Conservation (phyloP, 192 early-diverging fungal species). For the Kappamyces sp. region DNA sequence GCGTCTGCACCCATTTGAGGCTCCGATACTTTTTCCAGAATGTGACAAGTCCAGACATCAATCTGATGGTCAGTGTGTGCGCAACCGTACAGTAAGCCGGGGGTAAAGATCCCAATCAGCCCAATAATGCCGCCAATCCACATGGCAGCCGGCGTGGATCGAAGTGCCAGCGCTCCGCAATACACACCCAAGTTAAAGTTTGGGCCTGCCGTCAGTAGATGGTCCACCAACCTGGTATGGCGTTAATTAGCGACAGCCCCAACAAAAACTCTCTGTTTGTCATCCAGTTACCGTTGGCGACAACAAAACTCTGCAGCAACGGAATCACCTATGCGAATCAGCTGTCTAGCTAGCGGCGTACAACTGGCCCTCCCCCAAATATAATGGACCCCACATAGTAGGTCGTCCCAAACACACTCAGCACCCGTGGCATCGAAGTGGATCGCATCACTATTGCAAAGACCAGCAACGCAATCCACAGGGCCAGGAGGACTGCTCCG, state of each 20-base stretch:
- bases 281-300: slow-evolving; percentile 41
- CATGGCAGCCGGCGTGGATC: slow-evolving; percentile 21
- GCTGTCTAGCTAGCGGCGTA: slow-evolving; percentile 21
- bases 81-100: slow-evolving; percentile 54
- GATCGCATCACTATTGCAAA: slow-evolving; percentile 33
- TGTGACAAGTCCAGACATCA: slow-evolving; percentile 54
- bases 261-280: slow-evolving; percentile 44
- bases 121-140: slow-evolving; percentile 47
- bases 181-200: slow-evolving; percentile 67
- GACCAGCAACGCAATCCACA: slow-evolving; percentile 46
- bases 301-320: slow-evolving; percentile 43
- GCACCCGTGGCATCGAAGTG: slow-evolving; percentile 6
- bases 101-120: slow-evolving; percentile 53
- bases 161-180: slow-evolving; percentile 51
- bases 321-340: slow-evolving; percentile 14
- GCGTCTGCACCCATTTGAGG: slow-evolving; percentile 26
- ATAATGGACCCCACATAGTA: slow-evolving; percentile 55
- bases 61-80: no score
- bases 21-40: slow-evolving; percentile 52
- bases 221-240: slow-evolving; percentile 19
- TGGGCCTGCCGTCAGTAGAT: slow-evolving; percentile 35
- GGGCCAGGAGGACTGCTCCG: slow-evolving; percentile 33
- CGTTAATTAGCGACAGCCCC: slow-evolving; percentile 47
- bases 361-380: slow-evolving; percentile 53
- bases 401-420: slow-evolving; percentile 42